Evolutionary conservation across 345 rosid genomes (phyloP), one percentile per base, ranked within the genome.

Genomic region (Dovyalis caffra): DNA sequence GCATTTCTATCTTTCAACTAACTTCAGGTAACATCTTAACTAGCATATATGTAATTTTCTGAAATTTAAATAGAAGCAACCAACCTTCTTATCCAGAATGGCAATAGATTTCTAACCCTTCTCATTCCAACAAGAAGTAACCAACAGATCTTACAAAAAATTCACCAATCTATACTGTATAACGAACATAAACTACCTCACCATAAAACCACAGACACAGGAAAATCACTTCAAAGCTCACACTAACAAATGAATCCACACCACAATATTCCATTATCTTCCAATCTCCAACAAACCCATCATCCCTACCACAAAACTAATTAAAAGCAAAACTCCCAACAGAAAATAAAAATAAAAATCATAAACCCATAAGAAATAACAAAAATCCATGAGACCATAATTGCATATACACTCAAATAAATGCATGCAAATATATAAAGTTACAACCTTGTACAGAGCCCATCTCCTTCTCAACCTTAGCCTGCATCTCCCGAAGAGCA

Each of bases 381-480:
- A 49, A 18, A 53, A 18, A 49, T 2, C 56, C 56, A 49, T 49
- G 16, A 49, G 56, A 49, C n/a, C 9, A 18, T 49, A 49, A 18
- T 49, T 49, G 56, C n/a, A 18, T 49, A 18, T 49, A 47, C 18
- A 43, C n/a, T n/a, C 53, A 47, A 47, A 47, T 43, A 43, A 11
- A 43, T 43, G 49, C 49, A 43, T 43, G n/a, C n/a, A 47, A 47
- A 47, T 6, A 1, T 21, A 21, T 8, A 49, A 49, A 40, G 29
- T 15, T 6, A 32, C 11, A 9, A 76, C 79, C 69, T 69, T 76
- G 79, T 6, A 65, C 38, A 63, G 74, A 69, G 64, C 74, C 67
- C 79, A 76, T 76, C 28, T 69, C 79, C 53, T 62, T 76, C 58
- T 69, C 79, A 7, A 76, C 79, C 38, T 76, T 76, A 68, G 74